These are phyloP conservation scores for Thalassiosira livingstoniorum DNA, from an alignment of 352 stramenopile genomes.

Conservation along the genomic window DNA sequence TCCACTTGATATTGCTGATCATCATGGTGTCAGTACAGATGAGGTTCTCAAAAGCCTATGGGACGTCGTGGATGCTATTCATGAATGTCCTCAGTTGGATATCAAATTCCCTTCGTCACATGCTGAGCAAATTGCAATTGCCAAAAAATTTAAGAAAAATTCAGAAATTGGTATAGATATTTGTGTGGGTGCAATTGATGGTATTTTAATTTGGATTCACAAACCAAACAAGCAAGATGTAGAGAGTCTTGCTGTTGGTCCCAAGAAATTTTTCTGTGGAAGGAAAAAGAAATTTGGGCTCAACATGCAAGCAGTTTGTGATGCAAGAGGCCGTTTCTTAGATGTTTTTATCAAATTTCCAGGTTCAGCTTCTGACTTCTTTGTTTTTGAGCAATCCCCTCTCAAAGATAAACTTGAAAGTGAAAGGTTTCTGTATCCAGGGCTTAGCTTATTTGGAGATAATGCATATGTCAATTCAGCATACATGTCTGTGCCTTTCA, in stretches of 20 bases:
- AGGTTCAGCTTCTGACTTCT: not conserved
- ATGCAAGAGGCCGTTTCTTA: slow-evolving; percentile 10
- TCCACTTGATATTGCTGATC: slow-evolving; percentile 34
- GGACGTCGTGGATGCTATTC: slow-evolving; percentile 3
- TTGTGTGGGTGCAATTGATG: not conserved
- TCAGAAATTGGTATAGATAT: not conserved
- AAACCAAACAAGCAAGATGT: not conserved
- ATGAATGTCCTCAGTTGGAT: not conserved
- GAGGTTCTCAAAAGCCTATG: not conserved
- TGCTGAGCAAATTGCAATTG: not conserved
- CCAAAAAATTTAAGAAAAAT: not conserved
- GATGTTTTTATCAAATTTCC: slow-evolving; percentile 9
- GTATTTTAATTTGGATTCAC: slow-evolving; percentile 5
- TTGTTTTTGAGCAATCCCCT: not conserved
- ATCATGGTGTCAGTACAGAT: not conserved
- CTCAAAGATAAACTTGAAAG: not conserved
- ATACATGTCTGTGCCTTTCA: not conserved
- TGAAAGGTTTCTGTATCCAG: not conserved
- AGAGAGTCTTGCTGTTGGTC: not conserved
- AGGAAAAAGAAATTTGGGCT: slow-evolving; percentile 39
- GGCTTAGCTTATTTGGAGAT: not conserved
- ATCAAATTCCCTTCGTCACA: not conserved
- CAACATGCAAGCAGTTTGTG: slow-evolving; percentile 33
- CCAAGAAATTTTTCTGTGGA: slow-evolving; percentile 27
- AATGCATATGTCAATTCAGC: not conserved